These are phyloP conservation scores for Calonectria pauciramosa DNA, from an alignment of 2,329 filamentous ascomycete species.

Conservation along the genomic window DNA sequence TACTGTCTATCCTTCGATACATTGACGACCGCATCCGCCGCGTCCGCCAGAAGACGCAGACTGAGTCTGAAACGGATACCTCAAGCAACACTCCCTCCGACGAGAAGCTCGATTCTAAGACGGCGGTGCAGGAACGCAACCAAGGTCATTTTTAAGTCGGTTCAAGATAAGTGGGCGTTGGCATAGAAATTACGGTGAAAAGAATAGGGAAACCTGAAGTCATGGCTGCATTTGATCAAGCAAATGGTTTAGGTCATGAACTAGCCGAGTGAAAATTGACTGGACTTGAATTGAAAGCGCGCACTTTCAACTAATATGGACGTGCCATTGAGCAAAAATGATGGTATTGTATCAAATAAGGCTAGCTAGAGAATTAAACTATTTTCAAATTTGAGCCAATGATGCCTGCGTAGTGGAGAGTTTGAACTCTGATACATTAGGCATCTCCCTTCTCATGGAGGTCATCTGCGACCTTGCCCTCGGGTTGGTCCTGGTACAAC, in stretches of 20 bases:
- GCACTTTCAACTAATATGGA: not conserved
- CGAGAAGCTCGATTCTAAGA: conserved; percentile 22
- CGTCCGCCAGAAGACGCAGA: conserved; percentile 16
- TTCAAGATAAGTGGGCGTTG: not conserved
- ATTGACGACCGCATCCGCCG: conserved; percentile 56
- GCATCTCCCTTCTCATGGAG: conserved; percentile 5
- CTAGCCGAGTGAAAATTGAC: not conserved
- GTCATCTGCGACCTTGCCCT: not conserved
- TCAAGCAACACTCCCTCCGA: conserved; percentile 23
- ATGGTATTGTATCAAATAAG: not conserved
- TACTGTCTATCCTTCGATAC: conserved; percentile 57
- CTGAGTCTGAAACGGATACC: conserved; percentile 24
- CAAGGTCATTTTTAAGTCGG: not conserved
- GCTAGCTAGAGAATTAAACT: not conserved
- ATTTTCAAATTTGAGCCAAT: not conserved
- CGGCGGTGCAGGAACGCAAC: not conserved
- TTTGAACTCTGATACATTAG: not conserved
- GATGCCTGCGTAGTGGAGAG: not conserved
- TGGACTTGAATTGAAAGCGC: not conserved
- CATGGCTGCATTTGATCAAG: not conserved
- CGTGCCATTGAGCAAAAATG: not conserved
- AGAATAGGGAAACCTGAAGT: not conserved
- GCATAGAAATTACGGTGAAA: not conserved
- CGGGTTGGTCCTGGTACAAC: not conserved
- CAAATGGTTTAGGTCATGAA: not conserved